These are phyloP conservation scores for Erigeron philadelphicus DNA, from an alignment of 140 eudicot species.

Conservation along the genomic window DNA sequence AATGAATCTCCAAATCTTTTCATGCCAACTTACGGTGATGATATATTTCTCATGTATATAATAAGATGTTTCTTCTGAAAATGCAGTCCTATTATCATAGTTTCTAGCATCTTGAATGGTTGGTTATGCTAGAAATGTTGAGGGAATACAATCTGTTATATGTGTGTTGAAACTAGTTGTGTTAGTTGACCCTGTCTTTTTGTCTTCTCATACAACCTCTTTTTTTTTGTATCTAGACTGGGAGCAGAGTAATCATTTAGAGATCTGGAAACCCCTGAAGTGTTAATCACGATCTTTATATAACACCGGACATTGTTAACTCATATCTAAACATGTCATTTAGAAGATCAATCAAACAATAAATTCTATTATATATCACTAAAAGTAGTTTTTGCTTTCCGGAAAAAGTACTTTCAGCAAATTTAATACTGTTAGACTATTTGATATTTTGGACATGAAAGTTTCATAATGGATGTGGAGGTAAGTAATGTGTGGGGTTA, in stretches of 20 bases:
- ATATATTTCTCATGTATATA: neutral
- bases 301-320: neutral
- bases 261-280: neutral
- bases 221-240: neutral
- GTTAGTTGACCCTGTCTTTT: neutral
- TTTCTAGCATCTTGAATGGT: neutral
- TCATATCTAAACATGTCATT: neutral
- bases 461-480: no score
- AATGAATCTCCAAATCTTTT: neutral
- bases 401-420: no score
- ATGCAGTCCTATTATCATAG: neutral
- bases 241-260: neutral
- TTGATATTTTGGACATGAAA: no score
- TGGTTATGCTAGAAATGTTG: no score
- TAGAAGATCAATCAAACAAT: neutral
- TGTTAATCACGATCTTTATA: neutral
- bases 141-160: no score
- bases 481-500: no score
- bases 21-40: neutral
- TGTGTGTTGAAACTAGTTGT: neutral
- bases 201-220: neutral
- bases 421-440: no score
- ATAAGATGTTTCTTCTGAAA: neutral
- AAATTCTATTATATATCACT: neutral
- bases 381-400: neutral